These are phyloP conservation scores for Candida manassasensis DNA, from an alignment of 805 yeast species.

Conservation along the genomic window DNA sequence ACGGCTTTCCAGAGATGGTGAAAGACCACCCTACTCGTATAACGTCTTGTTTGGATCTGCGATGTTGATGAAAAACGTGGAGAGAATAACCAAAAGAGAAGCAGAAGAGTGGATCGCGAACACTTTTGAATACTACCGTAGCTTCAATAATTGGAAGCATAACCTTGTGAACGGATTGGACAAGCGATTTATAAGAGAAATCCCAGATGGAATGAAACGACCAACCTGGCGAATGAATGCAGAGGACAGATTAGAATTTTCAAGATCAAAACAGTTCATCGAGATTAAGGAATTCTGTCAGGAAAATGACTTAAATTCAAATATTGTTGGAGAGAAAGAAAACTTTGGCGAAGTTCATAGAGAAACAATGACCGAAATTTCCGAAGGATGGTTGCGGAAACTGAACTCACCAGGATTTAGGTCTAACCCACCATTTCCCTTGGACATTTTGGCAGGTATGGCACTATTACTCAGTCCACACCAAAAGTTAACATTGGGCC, in stretches of 20 bases:
- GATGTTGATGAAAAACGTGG: background rate
- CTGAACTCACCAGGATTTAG: too few species aligned
- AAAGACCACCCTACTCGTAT: slow-evolving; percentile 2
- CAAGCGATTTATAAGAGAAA: background rate
- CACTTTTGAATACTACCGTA: background rate
- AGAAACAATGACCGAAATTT: too few species aligned
- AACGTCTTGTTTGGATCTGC: background rate
- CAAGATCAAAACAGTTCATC: background rate
- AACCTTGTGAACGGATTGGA: slow-evolving; percentile 1
- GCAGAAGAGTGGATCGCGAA: background rate
- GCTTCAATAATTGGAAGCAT: slow-evolving; percentile 1
- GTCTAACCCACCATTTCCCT: background rate
- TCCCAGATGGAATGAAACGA: background rate
- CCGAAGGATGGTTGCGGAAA: too few species aligned
- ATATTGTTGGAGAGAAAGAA: too few species aligned
- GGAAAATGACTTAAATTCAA: too few species aligned
- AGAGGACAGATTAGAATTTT: background rate
- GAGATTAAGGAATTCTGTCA: too few species aligned
- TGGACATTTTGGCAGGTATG: background rate
- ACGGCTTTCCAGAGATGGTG: background rate
- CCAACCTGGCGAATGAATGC: background rate
- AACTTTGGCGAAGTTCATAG: too few species aligned
- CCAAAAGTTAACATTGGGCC: background rate
- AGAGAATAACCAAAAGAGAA: background rate
- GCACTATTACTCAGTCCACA: background rate